phyloP scores from a whole-genome alignment of 2,329 filamentous ascomycete genomes.

The Colletotrichum lindemuthianum region DNA sequence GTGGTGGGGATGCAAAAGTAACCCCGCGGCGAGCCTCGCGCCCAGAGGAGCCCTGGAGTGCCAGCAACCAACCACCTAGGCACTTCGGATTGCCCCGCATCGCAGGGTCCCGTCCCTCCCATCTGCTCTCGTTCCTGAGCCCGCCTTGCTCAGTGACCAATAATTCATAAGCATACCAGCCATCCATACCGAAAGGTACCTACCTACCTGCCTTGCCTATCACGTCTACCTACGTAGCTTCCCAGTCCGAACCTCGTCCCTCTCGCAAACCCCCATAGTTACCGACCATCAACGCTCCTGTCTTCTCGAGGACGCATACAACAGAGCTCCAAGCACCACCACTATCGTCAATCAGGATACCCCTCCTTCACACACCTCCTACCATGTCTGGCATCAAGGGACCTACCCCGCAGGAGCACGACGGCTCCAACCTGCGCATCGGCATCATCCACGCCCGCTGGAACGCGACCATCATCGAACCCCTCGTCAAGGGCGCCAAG shows the following conservation, averaged over 20 bases:
- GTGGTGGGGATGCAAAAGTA: no score
- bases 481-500: constrained; percentile 83
- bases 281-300: constrained; percentile 8
- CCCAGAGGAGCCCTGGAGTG: constrained; percentile 14
- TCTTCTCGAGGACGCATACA: background rate
- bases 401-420: constrained; percentile 66
- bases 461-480: constrained; percentile 89
- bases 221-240: background rate
- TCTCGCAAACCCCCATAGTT: constrained; percentile 8
- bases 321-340: no score
- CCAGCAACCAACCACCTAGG: constrained; percentile 26
- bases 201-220: background rate
- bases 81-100: constrained; percentile 33
- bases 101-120: constrained; percentile 22
- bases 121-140: constrained; percentile 19
- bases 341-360: background rate
- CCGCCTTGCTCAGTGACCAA: background rate
- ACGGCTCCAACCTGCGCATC: constrained; percentile 82
- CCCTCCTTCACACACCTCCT: no score
- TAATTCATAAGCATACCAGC: no score
- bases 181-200: no score
- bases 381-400: constrained; percentile 64
- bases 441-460: constrained; percentile 96
- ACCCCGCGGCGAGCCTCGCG: no score
- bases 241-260: constrained; percentile 1